Evolutionary conservation across 148 eudicot genomes (phyloP), one percentile per base, ranked within the genome.

Genomic region (Fagopyrum esculentum): DNA sequence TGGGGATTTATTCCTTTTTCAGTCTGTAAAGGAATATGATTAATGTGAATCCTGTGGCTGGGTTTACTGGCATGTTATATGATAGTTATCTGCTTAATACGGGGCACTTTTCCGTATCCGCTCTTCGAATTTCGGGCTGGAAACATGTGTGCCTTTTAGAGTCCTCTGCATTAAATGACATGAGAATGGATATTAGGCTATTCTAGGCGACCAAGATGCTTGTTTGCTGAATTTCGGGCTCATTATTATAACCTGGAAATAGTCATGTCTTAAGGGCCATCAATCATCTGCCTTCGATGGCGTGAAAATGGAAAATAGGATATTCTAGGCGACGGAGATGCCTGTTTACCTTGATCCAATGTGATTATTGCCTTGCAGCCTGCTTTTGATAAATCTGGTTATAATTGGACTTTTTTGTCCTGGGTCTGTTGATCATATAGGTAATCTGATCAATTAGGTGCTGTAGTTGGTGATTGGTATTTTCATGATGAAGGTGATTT

Each of bases 271-370:
- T 12, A 10, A 63, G 69, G 69, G 52, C 40, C 40, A 35, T 35
- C 40, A 35, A 35, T 63, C 69, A 63, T 63, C 16, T 29, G 45
- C 13, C 7, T 11, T 63, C 10, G 4, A 63, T 16, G 7, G 11
- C 15, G 19, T 60, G 60, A 26, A 60, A 60, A 60, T 26, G 66
- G 40, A 22, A 60, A 9, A 26, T 60, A 60, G 66, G 66, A 60
- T 29, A 60, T 60, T 60, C 43, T 60, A 55, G 57, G 59, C 6
- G 59, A 55, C 22, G 19, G 4, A 55, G 59, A 55, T 55, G 59
- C 19, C 59, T 55, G 59, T 55, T 16, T 55, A 60, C 66, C 66
- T 63, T 30, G 69, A 63, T 63, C 69, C 69, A 30, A 30, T 43
- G 6, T 55, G 69, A 26, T 22, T 22, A 22, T 22, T 9, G 45